Percentiles rank a stretch among this genome's conserved stretches.
Evolutionary conservation across 352 stramenopile species (phyloP).

Genomic region (Globisporangium takayamanum): DNA sequence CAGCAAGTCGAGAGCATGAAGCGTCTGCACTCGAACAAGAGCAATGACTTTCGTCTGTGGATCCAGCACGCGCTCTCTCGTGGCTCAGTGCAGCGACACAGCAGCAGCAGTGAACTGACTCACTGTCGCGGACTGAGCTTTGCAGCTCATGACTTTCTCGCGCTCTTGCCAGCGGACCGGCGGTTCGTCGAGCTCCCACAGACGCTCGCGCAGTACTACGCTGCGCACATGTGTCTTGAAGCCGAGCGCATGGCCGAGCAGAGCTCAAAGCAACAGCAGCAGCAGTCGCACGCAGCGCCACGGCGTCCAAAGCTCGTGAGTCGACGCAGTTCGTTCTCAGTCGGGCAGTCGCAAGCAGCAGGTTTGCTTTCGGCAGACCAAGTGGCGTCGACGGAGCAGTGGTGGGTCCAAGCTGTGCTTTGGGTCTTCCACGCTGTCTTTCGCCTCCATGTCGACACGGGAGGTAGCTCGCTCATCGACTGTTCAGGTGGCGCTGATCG

Average conservation of each 20-base stretch:
- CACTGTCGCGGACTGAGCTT: background rate
- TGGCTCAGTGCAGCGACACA: background rate
- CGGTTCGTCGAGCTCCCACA: constrained; percentile 27
- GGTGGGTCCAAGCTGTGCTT: constrained; percentile 21
- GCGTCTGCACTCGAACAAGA: constrained; percentile 20
- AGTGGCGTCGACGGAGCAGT: constrained; percentile 8
- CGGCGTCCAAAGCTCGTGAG: constrained; percentile 13
- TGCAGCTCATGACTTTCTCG: constrained; percentile 7
- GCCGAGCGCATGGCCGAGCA: constrained; percentile 11
- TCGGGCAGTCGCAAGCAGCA: constrained; percentile 11
- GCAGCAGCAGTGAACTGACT: background rate
- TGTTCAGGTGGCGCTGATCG: too few relatives aligned
- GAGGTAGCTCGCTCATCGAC: background rate
- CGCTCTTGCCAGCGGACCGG: constrained; percentile 15
- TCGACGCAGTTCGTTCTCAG: constrained; percentile 20
- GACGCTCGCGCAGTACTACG: constrained; percentile 23
- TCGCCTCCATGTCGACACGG: constrained; percentile 18
- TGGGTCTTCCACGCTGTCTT: constrained; percentile 52
- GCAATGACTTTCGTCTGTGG: constrained; percentile 29
- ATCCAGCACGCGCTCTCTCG: constrained; percentile 17
- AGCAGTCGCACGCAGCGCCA: constrained; percentile 11
- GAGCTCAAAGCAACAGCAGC: constrained; percentile 9
- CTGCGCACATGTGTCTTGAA: constrained; percentile 13
- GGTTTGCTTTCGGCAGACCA: constrained; percentile 6
- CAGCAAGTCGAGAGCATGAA: constrained; percentile 23